Conservation (phyloP, 345 rosid genomes). For the Bruguiera gymnorhiza region DNA sequence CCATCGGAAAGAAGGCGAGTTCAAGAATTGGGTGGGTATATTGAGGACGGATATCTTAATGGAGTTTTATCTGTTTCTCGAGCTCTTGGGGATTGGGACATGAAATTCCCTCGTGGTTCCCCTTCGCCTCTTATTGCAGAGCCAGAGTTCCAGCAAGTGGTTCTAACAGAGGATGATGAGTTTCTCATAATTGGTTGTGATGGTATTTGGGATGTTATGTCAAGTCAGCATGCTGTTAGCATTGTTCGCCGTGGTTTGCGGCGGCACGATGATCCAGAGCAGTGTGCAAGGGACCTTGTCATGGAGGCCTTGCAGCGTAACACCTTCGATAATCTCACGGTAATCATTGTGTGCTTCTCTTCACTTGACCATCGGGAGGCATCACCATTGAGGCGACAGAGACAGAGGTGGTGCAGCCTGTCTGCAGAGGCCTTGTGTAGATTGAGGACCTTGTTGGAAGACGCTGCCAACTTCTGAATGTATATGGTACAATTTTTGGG, state of each 20-base stretch:
- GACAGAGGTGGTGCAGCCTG: constrained; percentile 52
- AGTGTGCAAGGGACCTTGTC: constrained; percentile 72
- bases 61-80: constrained; percentile 73
- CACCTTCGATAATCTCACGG: constrained; percentile 76
- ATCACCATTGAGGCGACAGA: constrained; percentile 38
- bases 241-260: constrained; percentile 56
- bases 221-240: constrained; percentile 79
- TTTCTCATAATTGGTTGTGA: constrained; percentile 87
- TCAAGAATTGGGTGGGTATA: constrained; percentile 44
- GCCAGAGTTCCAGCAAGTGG: constrained; percentile 61
- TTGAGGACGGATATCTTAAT: constrained; percentile 72
- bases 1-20: constrained; percentile 36
- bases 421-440: constrained; percentile 66
- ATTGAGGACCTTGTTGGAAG: constrained; percentile 55
- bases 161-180: constrained; percentile 75
- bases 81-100: constrained; percentile 93
- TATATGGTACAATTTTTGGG: constrained; percentile 10
- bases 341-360: constrained; percentile 64
- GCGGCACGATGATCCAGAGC: constrained; percentile 65
- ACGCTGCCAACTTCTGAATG: constrained; percentile 33
- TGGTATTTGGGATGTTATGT: constrained; percentile 90
- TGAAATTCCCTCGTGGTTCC: constrained; percentile 59
- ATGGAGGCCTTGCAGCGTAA: constrained; percentile 61
- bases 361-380: constrained; percentile 40
- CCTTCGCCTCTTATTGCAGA: constrained; percentile 74